phyloP scores from a whole-genome alignment of 1,284 basidiomycete species.

The Cutaneotrichosporon curvatum region DNA sequence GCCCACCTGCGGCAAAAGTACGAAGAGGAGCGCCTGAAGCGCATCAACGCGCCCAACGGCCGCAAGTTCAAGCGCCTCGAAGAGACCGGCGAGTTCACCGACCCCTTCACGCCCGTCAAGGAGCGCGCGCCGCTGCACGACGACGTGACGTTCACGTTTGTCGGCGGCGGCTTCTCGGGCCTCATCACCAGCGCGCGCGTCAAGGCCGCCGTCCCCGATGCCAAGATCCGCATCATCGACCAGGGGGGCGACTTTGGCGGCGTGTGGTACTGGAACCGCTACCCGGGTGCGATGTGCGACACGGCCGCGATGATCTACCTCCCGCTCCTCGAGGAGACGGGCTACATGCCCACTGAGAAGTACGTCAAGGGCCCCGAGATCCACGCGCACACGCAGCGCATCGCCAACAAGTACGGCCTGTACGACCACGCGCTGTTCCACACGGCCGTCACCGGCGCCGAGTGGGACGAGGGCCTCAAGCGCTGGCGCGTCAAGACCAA shows the following conservation, averaged over 20 bases:
- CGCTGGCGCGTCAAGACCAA: slow-evolving; percentile 9
- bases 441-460: slow-evolving; percentile 7
- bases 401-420: slow-evolving; percentile 8
- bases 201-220: slow-evolving; percentile 8
- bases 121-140: slow-evolving; percentile 12
- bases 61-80: slow-evolving; percentile 6
- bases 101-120: slow-evolving; percentile 10
- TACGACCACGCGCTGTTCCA: slow-evolving; percentile 14
- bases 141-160: slow-evolving; percentile 11
- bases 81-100: slow-evolving; percentile 12
- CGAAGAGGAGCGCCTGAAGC: slow-evolving; percentile 9
- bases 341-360: slow-evolving; percentile 6
- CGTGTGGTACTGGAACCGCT: slow-evolving; percentile 21
- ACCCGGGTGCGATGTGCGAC: slow-evolving; percentile 18
- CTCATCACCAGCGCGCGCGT: slow-evolving; percentile 9
- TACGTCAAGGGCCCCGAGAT: slow-evolving; percentile 15
- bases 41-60: slow-evolving; percentile 3
- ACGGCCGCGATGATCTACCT: slow-evolving; percentile 16
- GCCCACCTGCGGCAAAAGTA: background rate
- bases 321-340: slow-evolving; percentile 12
- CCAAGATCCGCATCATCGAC: slow-evolving; percentile 11
- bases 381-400: slow-evolving; percentile 11
- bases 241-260: slow-evolving; percentile 15
- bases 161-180: slow-evolving; percentile 14
- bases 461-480: slow-evolving; percentile 10